Percentiles rank a stretch among this genome's conserved stretches.
phyloP scores from a whole-genome alignment of 169 alveolate species.

The Plasmodium ovale region DNA sequence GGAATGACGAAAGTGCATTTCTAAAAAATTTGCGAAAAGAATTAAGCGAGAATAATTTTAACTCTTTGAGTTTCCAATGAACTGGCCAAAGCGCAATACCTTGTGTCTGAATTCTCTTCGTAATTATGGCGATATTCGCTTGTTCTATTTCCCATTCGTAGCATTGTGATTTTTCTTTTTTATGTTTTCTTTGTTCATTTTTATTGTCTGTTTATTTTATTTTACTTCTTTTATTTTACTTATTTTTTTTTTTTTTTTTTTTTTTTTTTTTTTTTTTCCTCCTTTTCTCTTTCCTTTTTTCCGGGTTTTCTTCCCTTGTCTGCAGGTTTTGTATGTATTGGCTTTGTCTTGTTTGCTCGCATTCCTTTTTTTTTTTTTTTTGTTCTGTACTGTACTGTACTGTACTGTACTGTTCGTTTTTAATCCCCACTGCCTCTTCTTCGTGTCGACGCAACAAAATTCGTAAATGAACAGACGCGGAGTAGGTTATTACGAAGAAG shows the following conservation, averaged over 20 bases:
- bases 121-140: background rate
- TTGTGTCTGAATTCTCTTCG: background rate
- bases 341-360: background rate
- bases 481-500: background rate
- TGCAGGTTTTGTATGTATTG: background rate
- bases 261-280: background rate
- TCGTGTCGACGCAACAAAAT: too few relatives aligned
- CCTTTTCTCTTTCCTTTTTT: background rate
- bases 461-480: background rate
- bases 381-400: too few relatives aligned
- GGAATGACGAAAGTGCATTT: background rate
- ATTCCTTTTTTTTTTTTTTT: too few relatives aligned
- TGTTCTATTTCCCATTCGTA: too few relatives aligned
- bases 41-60: too few relatives aligned
- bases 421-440: too few relatives aligned
- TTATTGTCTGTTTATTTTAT: background rate
- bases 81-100: background rate
- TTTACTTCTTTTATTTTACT: background rate
- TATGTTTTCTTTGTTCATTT: background rate
- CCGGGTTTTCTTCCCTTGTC: background rate
- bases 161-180: too few relatives aligned
- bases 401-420: too few relatives aligned
- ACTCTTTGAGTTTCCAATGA: too few relatives aligned
- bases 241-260: background rate
- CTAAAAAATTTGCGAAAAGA: conserved; percentile 1